Conservation (phyloP, 805 yeast genomes). For the Cyberlindnera sargentensis region DNA sequence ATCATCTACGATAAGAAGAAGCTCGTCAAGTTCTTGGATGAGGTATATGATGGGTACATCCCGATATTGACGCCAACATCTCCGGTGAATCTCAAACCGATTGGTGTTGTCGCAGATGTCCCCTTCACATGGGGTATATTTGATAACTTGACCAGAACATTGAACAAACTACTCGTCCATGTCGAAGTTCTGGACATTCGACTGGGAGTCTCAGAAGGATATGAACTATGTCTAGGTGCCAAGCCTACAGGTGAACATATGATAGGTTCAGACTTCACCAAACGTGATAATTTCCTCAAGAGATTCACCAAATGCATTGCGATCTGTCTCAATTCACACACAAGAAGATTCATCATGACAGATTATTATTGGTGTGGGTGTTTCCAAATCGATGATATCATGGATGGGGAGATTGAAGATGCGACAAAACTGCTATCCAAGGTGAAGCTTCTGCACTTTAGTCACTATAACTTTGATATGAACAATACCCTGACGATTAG, state of each 20-base stretch:
- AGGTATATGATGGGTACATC: conserved; percentile 10
- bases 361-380: conserved; percentile 23
- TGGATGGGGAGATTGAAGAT: conserved; percentile 22
- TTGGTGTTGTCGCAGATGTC: conserved; percentile 19
- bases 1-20: conserved; percentile 2
- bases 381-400: conserved; percentile 21
- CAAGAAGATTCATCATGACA: conserved; percentile 19
- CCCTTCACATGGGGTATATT: conserved; percentile 19
- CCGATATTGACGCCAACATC: conserved; percentile 8
- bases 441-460: conserved; percentile 21
- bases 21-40: conserved; percentile 11
- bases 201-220: conserved; percentile 22
- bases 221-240: conserved; percentile 19
- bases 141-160: conserved; percentile 12
- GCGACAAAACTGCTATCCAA: conserved; percentile 16
- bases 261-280: conserved; percentile 17
- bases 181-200: conserved; percentile 18
- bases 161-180: conserved; percentile 19
- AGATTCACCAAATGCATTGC: conserved; percentile 22
- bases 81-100: conserved; percentile 16
- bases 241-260: conserved; percentile 11
- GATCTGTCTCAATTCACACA: conserved; percentile 22
- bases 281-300: conserved; percentile 20
- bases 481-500: conserved; percentile 16
- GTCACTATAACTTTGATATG: conserved; percentile 17